Evolutionary conservation across 2,329 filamentous ascomycete species (phyloP).

Genomic region (Incumbomyces lentus): DNA sequence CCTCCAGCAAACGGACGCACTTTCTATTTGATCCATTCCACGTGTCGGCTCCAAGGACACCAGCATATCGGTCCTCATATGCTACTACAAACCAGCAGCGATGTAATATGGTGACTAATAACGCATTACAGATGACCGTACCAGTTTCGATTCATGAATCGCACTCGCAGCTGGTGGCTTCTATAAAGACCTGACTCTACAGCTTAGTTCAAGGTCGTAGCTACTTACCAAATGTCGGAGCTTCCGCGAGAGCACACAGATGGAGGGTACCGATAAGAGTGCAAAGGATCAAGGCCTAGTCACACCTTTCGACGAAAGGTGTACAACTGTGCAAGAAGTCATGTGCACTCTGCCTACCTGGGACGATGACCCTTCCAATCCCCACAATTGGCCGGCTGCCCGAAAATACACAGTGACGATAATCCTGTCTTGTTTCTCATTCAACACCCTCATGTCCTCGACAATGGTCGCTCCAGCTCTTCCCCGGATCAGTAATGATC

Average conservation of each 20-base stretch:
- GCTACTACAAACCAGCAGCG: too few relatives aligned
- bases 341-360: background rate
- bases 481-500: slow-evolving; percentile 35
- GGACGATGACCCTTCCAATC: slow-evolving; percentile 24
- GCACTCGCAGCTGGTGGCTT: background rate
- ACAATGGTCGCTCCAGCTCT: slow-evolving; percentile 42
- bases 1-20: too few relatives aligned
- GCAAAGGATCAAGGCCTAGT: background rate
- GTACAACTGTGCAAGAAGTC: background rate
- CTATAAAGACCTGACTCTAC: background rate
- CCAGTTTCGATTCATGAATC: too few relatives aligned
- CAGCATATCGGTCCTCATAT: too few relatives aligned
- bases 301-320: background rate
- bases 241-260: background rate
- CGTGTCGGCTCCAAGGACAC: too few relatives aligned
- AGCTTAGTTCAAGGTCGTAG: background rate
- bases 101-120: too few relatives aligned
- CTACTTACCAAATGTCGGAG: background rate
- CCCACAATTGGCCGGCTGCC: slow-evolving; percentile 37
- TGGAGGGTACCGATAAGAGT: background rate
- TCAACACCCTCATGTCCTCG: slow-evolving; percentile 48
- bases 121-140: too few relatives aligned
- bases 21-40: too few relatives aligned
- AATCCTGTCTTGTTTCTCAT: slow-evolving; percentile 40
- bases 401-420: slow-evolving; percentile 44